Base-by-base conservation (phyloP, 176 grass and related monocot species). In the Oryza australiensis region DNA sequence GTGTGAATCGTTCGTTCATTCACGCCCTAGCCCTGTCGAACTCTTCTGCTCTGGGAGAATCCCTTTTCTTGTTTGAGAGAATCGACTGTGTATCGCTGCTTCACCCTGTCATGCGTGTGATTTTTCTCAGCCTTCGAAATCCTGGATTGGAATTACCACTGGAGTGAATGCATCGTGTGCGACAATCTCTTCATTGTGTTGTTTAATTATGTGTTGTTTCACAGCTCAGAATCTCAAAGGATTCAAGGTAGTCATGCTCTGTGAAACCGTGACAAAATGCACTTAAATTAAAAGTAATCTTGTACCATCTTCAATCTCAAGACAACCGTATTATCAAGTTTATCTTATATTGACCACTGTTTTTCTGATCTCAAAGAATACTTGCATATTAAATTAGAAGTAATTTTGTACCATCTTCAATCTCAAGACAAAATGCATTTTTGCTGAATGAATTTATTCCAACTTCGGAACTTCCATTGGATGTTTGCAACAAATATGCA, bases 1-100 rank as follows among this genome's bases (percentile, higher is more conserved):
- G 51, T 94, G 95, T 94, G 90, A 93, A 98, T 94, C 86, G 80
- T 94, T 94, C 95, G 82, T 94, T 94, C 95, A 90, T 98, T 95
- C 90, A 98, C 90, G 90, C 82, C 82, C 35, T 79, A 78, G 62
- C 32, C 33, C 48, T 53, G 40, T 28, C 27, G 14, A 12, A 10
- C 26, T 22, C 26, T 22, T 3, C 64, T 48, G 12, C 24, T 53
- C 27, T 48, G 16, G 51, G 51, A 9, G 51, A 55, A 55, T 22
- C 5, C 4, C 22, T 1, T 55, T 55, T 22, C 20, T 49, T 53
- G 49, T 59, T 10, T 12, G 18, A 22, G 20, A 59, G 53, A 59
- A 59, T 59, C 53, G 16, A 23, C 1, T 59, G 8, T 23, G 53
- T 23, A 59, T 59, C 53, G 7, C 53, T 59, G 22, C 53, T 23